Conservation (phyloP, 108 stramenopile species). For the Skeletonema tropicum region DNA sequence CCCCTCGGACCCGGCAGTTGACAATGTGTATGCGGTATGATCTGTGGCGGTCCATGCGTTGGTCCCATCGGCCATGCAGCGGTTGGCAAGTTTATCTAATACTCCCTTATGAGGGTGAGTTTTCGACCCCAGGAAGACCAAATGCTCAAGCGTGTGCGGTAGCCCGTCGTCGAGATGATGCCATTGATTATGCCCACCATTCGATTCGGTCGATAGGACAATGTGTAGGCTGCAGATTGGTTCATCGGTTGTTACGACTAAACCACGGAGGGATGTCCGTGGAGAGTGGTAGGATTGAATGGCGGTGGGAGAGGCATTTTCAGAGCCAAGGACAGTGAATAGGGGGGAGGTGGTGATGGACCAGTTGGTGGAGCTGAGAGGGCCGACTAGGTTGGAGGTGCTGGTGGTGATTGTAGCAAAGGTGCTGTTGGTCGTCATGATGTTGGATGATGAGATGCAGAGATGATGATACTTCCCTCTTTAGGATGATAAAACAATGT, state of each 20-base stretch:
- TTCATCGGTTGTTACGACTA: slow-evolving; percentile 41
- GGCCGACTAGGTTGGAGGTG: slow-evolving; percentile 25
- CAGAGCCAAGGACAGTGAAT: slow-evolving; percentile 21
- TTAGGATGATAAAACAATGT: too few relatives aligned
- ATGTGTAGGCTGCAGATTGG: slow-evolving; percentile 52
- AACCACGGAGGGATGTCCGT: slow-evolving; percentile 32
- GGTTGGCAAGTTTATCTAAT: slow-evolving; percentile 56
- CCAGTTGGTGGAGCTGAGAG: slow-evolving; percentile 43
- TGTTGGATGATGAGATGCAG: too few relatives aligned
- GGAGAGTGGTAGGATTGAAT: slow-evolving; percentile 40
- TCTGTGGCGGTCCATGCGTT: slow-evolving; percentile 62
- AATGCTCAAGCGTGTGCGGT: slow-evolving; percentile 54
- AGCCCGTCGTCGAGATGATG: slow-evolving; percentile 52
- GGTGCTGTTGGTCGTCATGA: not conserved
- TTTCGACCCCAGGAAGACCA: slow-evolving; percentile 47
- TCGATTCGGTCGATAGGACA: slow-evolving; percentile 48
- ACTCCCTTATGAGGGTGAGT: slow-evolving; percentile 55
- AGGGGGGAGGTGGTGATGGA: slow-evolving; percentile 26
- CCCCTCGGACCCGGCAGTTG: slow-evolving; percentile 49
- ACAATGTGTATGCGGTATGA: slow-evolving; percentile 55
- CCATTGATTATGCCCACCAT: slow-evolving; percentile 38
- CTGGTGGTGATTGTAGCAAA: not conserved
- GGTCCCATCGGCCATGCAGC: slow-evolving; percentile 53
- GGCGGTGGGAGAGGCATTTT: not conserved
- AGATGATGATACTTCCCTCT: too few relatives aligned